A percentile compares a stretch with the other conserved stretches of the same genome.
These are phyloP conservation scores for Exsudoporus frostii DNA, from an alignment of 768 basidiomycete genomes.

Conservation along the genomic window DNA sequence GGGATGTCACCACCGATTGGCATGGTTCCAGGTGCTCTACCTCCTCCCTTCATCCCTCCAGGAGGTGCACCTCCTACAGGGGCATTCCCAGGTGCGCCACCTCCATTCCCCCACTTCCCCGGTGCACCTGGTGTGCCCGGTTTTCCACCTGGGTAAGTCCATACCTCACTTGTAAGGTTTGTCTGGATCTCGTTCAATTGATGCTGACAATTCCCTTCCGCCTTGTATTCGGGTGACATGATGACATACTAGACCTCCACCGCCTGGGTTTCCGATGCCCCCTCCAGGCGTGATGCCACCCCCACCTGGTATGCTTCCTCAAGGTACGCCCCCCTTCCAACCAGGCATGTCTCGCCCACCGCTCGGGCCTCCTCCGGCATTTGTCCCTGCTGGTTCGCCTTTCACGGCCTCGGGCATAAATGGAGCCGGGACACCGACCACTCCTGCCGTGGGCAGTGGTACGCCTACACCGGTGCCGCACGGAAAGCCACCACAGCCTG, in stretches of 20 bases:
- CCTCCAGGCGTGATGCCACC: slow-evolving; percentile 39
- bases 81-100: slow-evolving; percentile 37
- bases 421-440: slow-evolving; percentile 15
- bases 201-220: slow-evolving; percentile 19
- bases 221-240: slow-evolving; percentile 5
- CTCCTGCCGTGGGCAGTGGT: slow-evolving; percentile 23
- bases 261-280: slow-evolving; percentile 53
- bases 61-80: slow-evolving; percentile 37
- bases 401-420: slow-evolving; percentile 25
- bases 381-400: slow-evolving; percentile 34
- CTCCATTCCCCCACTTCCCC: slow-evolving; percentile 40
- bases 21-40: slow-evolving; percentile 43
- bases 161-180: slow-evolving; percentile 10
- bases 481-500: slow-evolving; percentile 10
- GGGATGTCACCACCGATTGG: slow-evolving; percentile 39
- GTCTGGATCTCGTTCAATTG: slow-evolving; percentile 12
- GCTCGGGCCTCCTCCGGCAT: slow-evolving; percentile 35
- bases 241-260: slow-evolving; percentile 38
- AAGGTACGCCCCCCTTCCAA: slow-evolving; percentile 36
- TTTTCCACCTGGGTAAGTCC: slow-evolving; percentile 56
- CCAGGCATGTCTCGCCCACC: slow-evolving; percentile 37
- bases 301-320: slow-evolving; percentile 35
- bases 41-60: slow-evolving; percentile 37
- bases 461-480: slow-evolving; percentile 18
- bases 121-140: slow-evolving; percentile 46